phyloP scores from a whole-genome alignment of 108 stramenopile genomes.

The Pelagomonas calceolata region DNA sequence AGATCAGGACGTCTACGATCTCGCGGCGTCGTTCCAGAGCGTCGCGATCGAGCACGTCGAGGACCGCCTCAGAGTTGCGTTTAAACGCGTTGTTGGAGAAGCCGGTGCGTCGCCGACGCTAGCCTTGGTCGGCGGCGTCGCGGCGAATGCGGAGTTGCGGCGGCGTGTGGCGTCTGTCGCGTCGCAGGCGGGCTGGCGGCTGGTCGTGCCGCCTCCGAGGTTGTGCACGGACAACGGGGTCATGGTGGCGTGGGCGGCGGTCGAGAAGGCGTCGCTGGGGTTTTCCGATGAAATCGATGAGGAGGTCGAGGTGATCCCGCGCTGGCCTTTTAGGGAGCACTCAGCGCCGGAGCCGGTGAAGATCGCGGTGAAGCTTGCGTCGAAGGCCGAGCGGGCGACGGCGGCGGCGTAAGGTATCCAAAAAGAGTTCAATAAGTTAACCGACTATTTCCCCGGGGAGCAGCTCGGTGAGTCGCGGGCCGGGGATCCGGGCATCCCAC shows the following conservation, averaged over 20 bases:
- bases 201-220: constrained; percentile 76
- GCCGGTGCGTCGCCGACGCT: constrained; percentile 43
- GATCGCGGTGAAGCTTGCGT: too few relatives aligned
- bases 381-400: too few relatives aligned
- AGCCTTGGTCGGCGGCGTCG: constrained; percentile 93
- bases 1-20: constrained; percentile 56
- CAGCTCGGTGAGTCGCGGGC: too few relatives aligned
- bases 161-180: constrained; percentile 52
- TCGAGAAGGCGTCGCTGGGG: constrained; percentile 66
- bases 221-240: constrained; percentile 94
- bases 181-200: constrained; percentile 46
- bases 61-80: constrained; percentile 63
- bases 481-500: too few relatives aligned
- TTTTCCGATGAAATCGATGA: constrained; percentile 65
- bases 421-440: too few relatives aligned
- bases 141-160: constrained; percentile 80
- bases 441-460: too few relatives aligned
- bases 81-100: constrained; percentile 20
- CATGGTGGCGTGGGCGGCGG: constrained; percentile 79
- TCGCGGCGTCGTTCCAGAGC: constrained; percentile 86
- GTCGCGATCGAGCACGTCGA: constrained; percentile 82
- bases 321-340: constrained; percentile 55
- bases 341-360: neutral
- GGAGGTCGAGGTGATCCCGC: constrained; percentile 68
- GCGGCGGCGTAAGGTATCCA: too few relatives aligned